Evolutionary conservation across 371 early-diverging fungal species (phyloP), one percentile per base, ranked within the genome.

Genomic region (Conidiobolus incongruus): DNA sequence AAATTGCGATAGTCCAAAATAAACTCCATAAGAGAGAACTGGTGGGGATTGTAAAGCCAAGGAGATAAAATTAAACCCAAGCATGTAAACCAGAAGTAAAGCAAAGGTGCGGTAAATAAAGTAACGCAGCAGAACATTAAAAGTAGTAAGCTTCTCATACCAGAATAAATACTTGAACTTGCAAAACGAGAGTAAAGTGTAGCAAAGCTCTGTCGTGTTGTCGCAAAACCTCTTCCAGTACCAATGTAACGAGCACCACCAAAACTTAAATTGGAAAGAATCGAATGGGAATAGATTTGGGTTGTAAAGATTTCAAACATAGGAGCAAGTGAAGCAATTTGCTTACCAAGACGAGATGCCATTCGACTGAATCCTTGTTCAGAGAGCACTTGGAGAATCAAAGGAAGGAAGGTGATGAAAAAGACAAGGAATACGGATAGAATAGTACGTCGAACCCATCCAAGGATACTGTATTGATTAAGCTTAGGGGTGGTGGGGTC

Each of bases 171-270:
- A 35, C 77, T 75, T 6, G 81, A 66, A 17, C 70, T 69, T 0
- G 83, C 69, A 46, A 86, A 90, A 2, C 79, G 67, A 19, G 77
- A 73, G 46, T 76, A 88, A 17, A 88, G 65, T 2, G 67, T 54
- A 1, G 70, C 56, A 52, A 90, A 87, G n/a, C 77, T 70, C 10
- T 74, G 54, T 8, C 88, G 75, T 2, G 85, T 67, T 0, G 86
- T 90, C 3, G 88, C 84, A 51, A 90, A 82, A n/a, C 84, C 84
- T 54, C 91, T 79, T 0, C 91, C 91, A 0, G 86, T 82, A 21
- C 76, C 77, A 46, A 85, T 81, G 49, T 88, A 90, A 7, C 75
- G 72, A n/a, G 83, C 82, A 6, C 84, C 84, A 44, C 86, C 85
- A 48, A 76, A 87, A 0, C 70, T 73, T 52, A 85, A 50, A 50